Evolutionary conservation across 192 early-diverging fungal species (phyloP).

Genomic region (Linderina pennispora): DNA sequence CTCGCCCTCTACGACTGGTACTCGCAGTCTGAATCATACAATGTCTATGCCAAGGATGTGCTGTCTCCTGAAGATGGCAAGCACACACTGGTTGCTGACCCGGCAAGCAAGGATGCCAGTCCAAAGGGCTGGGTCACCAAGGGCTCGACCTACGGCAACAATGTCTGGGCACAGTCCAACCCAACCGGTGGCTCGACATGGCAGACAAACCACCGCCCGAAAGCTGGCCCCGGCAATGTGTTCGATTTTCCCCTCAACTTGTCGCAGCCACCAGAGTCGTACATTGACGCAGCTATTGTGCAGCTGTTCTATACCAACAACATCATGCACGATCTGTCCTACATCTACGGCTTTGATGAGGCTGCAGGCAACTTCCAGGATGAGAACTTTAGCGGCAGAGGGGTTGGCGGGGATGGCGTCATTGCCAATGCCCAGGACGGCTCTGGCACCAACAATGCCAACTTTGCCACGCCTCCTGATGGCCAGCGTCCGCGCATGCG

Average conservation of each 20-base stretch:
- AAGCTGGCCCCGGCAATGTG: constrained; percentile 41
- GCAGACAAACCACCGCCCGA: constrained; percentile 72
- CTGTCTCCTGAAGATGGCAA: no score
- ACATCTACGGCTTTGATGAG: constrained; percentile 88
- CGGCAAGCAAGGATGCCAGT: constrained; percentile 73
- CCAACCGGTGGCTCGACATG: constrained; percentile 64
- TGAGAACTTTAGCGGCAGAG: constrained; percentile 77
- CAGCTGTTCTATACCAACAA: constrained; percentile 95
- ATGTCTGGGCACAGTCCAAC: constrained; percentile 87
- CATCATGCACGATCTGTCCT: constrained; percentile 82
- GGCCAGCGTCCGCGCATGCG: constrained; percentile 84
- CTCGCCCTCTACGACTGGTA: no score
- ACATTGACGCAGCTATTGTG: constrained; percentile 71
- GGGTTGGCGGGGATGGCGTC: constrained; percentile 70
- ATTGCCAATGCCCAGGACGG: constrained; percentile 91
- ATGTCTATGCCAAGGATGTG: no score
- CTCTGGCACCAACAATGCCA: constrained; percentile 83
- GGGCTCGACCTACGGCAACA: constrained; percentile 81
- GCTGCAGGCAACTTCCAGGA: constrained; percentile 92
- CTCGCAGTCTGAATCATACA: no score
- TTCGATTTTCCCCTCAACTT: constrained; percentile 79
- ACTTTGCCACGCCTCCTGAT: constrained; percentile 92
- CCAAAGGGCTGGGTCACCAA: constrained; percentile 50
- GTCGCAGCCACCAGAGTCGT: constrained; percentile 55
- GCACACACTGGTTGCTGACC: constrained; percentile 30